Evolutionary conservation across 2,329 filamentous ascomycete genomes (phyloP), one percentile per base, ranked within the genome.

Genomic region (Dactylellina cionopaga): DNA sequence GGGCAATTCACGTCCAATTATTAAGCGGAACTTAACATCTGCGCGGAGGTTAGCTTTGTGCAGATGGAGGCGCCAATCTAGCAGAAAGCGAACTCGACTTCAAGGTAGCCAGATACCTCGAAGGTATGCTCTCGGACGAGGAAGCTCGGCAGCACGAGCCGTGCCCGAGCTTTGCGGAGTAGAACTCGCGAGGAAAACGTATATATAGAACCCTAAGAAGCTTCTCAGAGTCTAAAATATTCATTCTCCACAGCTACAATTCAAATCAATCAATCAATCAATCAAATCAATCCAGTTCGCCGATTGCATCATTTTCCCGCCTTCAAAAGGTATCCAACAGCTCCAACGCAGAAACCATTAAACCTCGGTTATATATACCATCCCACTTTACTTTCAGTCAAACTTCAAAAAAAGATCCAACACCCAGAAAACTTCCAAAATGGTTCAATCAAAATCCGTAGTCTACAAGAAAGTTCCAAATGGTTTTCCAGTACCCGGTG

Each of bases 401-500:
- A 15, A 37, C 13, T 13, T 22, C 35, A n/a, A n/a, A n/a, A n/a
- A n/a, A n/a, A n/a, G 10, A 19, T 44, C 3, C 41, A 44, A 44
- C 41, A 35, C 6, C 6, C 13, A 46, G 19, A 46, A 22, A n/a
- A 11, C 31, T 22, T 31, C 35, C 46, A 65, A 11, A 56, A 73
- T 73, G 68, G 68, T 73, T 13, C 68, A 73, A 60, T 60, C 62
- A 6, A 73, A 73, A 37, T 55, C 59, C 7, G 19, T 60, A n/a
- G 13, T 73, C n/a, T 65, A 46, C 29, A 62, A 39, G 17, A n/a
- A 49, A 15, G 10, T 62, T 9, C 68, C 68, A 1, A 37, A 65
- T 17, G 68, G 68, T 65, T 84, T 85, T 78, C 92, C 91, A 17
- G 85, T 90, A 31, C 80, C 87, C 1, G 91, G 91, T 49, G 82